Base-by-base conservation (phyloP, 2,329 filamentous ascomycete species). In the Diaporthe humulicola region DNA sequence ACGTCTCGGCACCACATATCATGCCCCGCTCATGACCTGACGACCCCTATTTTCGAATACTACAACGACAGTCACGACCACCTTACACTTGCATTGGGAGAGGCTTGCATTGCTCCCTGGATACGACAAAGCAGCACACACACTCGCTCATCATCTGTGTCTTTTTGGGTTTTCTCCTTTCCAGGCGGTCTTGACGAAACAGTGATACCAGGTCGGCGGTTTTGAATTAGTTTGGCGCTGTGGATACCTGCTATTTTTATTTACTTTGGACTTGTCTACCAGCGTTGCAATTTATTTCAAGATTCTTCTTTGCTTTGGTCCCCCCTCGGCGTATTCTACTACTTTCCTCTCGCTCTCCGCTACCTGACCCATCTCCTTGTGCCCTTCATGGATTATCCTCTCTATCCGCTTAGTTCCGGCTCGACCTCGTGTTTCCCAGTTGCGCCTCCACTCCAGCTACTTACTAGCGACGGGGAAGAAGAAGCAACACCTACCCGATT, bases 131-230 rank as follows among this genome's bases (percentile, higher is more conserved):
- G 73, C 66, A 74, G 33, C 52, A 71, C 36, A 66, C 60, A 64
- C 71, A 61, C 45, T 74, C 73, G 73, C 66, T 74, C 60, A 56
- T 30, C n/a, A 36, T 22, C 38, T 45, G 19, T 71, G 66, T 74
- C 52, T 40, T 45, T 76, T 72, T 33, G 19, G 22, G 30, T 22
- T 33, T 38, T 74, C 74, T 33, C 10, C n/a, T 45, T 64, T 42
- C 9, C 22, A 28, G 28, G 42, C 60, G 40, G n/a, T 70, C 57
- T 61, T 73, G 40, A 69, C 45, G 72, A 71, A 30, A 64, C 60
- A 72, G 74, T 76, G 72, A 74, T 74, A 74, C 74, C 74, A 74
- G 72, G 74, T 72, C 72, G 74, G 74, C 74, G 73, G 60, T 72
- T 70, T 74, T 73, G 22, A 70, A 40, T 71, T 71, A 38, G 54